Evolutionary conservation across 192 early-diverging fungal species (phyloP).

Genomic region (Coemansia sp.): DNA sequence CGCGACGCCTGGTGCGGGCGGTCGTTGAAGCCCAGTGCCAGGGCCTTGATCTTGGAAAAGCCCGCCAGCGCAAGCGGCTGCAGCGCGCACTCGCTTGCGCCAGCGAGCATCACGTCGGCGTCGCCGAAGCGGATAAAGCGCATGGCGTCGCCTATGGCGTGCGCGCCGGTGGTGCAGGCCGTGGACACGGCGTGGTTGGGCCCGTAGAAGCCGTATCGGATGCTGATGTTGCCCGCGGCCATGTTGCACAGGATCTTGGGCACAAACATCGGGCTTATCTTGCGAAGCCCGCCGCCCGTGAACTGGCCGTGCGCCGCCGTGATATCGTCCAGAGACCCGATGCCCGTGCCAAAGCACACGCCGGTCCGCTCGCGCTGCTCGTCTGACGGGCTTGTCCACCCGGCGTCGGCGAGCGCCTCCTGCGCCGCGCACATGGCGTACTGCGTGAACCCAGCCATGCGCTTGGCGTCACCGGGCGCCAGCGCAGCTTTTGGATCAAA

Average conservation of each 20-base stretch:
- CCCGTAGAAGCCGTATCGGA: conserved; percentile 81
- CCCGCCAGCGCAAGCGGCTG: conserved; percentile 87
- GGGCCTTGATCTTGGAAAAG: conserved; percentile 79
- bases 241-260: conserved; percentile 91
- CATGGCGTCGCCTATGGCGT: conserved; percentile 92
- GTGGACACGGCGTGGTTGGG: conserved; percentile 93
- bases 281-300: conserved; percentile 60
- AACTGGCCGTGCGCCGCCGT: conserved; percentile 59
- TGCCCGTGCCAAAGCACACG: conserved; percentile 93
- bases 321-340: conserved; percentile 90
- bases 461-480: conserved; percentile 70
- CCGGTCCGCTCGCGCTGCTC: conserved; percentile 69
- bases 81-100: conserved; percentile 83
- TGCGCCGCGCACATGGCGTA: conserved; percentile 81
- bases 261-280: conserved; percentile 88
- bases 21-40: conserved; percentile 82
- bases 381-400: conserved; percentile 64
- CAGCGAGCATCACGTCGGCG: conserved; percentile 94
- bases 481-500: conserved; percentile 79
- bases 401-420: conserved; percentile 83
- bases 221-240: conserved; percentile 91
- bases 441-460: conserved; percentile 84
- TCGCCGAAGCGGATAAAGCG: conserved; percentile 91
- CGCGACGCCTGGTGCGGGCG: conserved; percentile 77
- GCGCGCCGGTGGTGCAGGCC: conserved; percentile 95